phyloP scores from a whole-genome alignment of 176 grass and related monocot genomes.

The Bromus sterilis region DNA sequence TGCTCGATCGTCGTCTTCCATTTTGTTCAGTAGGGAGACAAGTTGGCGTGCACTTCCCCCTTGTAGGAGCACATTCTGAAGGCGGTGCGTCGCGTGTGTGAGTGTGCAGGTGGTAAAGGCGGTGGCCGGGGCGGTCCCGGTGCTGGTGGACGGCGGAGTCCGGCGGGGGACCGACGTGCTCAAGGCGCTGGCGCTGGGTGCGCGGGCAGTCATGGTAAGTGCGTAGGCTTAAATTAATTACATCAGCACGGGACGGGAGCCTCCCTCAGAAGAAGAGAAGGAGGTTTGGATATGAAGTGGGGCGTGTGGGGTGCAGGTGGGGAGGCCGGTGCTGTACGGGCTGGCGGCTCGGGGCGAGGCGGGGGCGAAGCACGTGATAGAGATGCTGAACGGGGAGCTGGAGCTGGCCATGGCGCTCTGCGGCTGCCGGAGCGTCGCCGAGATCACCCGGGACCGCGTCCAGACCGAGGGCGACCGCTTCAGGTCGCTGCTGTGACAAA shows the following conservation, averaged over 20 bases:
- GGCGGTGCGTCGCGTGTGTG: neutral
- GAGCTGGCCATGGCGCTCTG: constrained; percentile 78
- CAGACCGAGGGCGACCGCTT: constrained; percentile 41
- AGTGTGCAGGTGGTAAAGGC: constrained; percentile 62
- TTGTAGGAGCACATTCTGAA: neutral
- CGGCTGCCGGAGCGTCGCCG: constrained; percentile 51
- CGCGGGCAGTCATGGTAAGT: constrained; percentile 64
- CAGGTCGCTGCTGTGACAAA: constrained; percentile 49
- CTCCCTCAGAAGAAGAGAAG: no score
- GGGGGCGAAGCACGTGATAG: constrained; percentile 58
- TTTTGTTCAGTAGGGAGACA: no score
- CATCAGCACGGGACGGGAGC: no score
- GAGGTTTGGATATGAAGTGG: neutral
- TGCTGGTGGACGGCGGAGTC: constrained; percentile 78
- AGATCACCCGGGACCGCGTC: constrained; percentile 56
- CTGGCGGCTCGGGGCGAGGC: constrained; percentile 68
- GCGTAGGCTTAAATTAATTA: no score
- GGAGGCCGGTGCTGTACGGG: constrained; percentile 62
- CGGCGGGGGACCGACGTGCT: constrained; percentile 77
- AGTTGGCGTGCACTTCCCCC: neutral
- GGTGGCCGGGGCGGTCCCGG: constrained; percentile 55
- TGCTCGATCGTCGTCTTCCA: neutral
- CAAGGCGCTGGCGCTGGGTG: constrained; percentile 83
- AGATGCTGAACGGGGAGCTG: constrained; percentile 71
- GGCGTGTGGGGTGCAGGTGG: constrained; percentile 36